Base-by-base conservation (phyloP, 2,329 filamentous ascomycete genomes). In the Xenoacremonium recifei region DNA sequence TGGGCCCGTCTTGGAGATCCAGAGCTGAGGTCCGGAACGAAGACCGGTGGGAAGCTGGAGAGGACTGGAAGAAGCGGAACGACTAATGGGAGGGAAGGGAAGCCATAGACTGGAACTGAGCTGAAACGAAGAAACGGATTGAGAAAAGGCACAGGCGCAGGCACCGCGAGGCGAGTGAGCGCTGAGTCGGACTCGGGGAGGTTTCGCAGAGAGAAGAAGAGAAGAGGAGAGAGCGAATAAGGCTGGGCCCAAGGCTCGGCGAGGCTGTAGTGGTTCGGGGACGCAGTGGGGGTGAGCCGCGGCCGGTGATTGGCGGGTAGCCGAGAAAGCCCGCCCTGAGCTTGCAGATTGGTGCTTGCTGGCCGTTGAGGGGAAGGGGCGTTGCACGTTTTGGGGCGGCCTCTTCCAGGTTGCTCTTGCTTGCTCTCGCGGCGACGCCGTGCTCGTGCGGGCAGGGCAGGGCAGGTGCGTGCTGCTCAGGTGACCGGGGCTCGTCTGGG, bases 221-320 rank as follows among this genome's bases (percentile, higher is more conserved):
- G 42, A 39, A 39, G 49, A 51, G 45, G 40, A 47, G 44, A 46
- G 55, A 52, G 54, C 47, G 48, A 55, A 55, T 53, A 55, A 60
- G 56, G 57, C 57, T 56, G 53, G 53, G 50, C 47, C 46, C 50
- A 48, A 54, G 54, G 52, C 50, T 48, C 46, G 43, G 53, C 54
- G 49, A 58, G 55, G 55, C 55, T 58, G 55, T 55, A 49, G 52
- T 49, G 50, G 49, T 47, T 48, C 38, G 36, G 42, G 32, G 37
- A 30, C 39, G 43, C 38, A 36, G 33, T 47, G 48, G 53, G 53
- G 53, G 45, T 54, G 42, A 37, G 6, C 9, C 30, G 13, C 13
- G 9, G 27, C 20, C 18, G 38, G 21, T 49, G 35, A 62, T 63
- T 63, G 60, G 60, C 23, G 21, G 29, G 39, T 57, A 58, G 58